Conservation (phyloP, 164 flowering plant genomes). For the Buxus sempervirens region DNA sequence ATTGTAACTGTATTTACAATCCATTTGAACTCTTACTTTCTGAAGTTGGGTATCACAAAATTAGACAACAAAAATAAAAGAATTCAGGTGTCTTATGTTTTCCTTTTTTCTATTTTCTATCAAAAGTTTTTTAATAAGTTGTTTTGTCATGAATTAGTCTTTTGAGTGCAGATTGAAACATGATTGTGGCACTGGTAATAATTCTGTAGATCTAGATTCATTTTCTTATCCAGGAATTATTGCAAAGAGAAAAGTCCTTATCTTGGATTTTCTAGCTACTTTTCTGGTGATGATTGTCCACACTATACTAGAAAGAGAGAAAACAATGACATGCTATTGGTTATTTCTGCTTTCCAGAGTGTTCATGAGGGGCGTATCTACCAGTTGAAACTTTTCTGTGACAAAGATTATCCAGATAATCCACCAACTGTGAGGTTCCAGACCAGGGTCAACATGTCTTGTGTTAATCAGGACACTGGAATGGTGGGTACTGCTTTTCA, state of each 20-base stretch:
- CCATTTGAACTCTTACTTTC: too few species aligned
- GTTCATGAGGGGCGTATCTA: conserved; percentile 81
- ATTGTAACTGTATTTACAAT: too few species aligned
- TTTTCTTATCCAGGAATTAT: background rate
- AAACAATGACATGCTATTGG: too few species aligned
- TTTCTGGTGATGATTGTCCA: background rate
- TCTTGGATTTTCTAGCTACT: background rate
- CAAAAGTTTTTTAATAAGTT: too few species aligned
- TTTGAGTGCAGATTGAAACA: background rate
- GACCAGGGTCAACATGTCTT: conserved; percentile 69
- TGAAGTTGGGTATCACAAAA: background rate
- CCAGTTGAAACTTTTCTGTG: conserved; percentile 78
- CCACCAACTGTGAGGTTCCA: conserved; percentile 77
- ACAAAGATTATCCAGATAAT: conserved; percentile 69
- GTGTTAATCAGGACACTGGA: conserved; percentile 79
- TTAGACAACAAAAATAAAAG: background rate
- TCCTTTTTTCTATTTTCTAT: background rate
- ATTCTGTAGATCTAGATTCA: background rate
- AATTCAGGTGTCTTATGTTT: background rate
- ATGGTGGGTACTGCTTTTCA: conserved; percentile 40
- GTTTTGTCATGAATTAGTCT: background rate
- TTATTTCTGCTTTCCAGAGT: conserved; percentile 37
- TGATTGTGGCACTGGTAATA: background rate
- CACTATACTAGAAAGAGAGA: background rate
- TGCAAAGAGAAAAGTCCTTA: background rate